Percentiles rank a stretch among this genome's conserved stretches.
Conservation (phyloP, 257 asterid genomes). For the Linderniella brevidens region DNA sequence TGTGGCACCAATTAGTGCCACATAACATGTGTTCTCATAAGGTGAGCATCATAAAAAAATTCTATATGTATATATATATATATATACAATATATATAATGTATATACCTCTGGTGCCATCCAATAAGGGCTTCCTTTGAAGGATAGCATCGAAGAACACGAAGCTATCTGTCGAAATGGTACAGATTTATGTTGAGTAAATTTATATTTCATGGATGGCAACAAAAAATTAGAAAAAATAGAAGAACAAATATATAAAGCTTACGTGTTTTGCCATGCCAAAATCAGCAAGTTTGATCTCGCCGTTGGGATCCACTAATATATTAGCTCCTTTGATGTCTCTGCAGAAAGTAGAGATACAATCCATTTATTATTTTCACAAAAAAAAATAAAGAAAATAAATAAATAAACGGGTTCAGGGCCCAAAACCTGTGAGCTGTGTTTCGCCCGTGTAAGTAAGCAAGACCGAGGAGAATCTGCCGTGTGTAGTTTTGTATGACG, state of each 20-base stretch:
- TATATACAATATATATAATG: no score
- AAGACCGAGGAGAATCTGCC: conserved; percentile 84
- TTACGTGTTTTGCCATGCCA: conserved; percentile 98
- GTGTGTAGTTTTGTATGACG: conserved; percentile 80
- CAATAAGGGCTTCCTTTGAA: conserved; percentile 96
- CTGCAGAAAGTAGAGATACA: conserved; percentile 26
- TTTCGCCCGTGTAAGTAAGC: conserved; percentile 85
- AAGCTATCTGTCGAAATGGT: conserved; percentile 38
- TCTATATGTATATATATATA: no score
- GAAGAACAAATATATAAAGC: conserved; percentile 4
- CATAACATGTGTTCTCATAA: no score
- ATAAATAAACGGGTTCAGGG: background rate
- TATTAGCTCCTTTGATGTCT: conserved; percentile 97
- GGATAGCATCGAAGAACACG: conserved; percentile 61
- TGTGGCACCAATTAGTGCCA: no score
- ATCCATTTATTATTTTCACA: background rate
- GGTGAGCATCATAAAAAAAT: no score
- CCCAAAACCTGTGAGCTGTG: conserved; percentile 83
- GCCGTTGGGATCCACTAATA: conserved; percentile 92
- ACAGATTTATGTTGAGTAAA: no score
- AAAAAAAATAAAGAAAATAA: conserved; percentile 9
- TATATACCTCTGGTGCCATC: conserved; percentile 94
- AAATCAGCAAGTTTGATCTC: conserved; percentile 92
- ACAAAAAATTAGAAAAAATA: no score
- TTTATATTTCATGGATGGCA: no score